A percentile compares a stretch with the other conserved stretches of the same genome.
These are phyloP conservation scores for Pyricularia sp. DNA, from an alignment of 2,329 filamentous ascomycete genomes.

Conservation along the genomic window DNA sequence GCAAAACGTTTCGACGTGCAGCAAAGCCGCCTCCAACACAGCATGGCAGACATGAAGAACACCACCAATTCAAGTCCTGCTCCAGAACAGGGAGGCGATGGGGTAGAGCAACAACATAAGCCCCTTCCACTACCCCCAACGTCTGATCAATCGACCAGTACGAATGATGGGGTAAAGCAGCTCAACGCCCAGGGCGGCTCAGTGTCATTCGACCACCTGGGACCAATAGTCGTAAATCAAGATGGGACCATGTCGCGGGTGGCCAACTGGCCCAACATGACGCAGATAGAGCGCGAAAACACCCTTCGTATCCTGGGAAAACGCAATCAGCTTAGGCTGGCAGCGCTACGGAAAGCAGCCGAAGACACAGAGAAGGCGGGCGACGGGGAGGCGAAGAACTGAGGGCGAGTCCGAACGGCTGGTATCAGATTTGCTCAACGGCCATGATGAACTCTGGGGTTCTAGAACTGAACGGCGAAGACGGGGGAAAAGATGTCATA, in stretches of 20 bases:
- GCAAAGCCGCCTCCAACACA: background rate
- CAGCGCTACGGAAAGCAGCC: conserved; percentile 30
- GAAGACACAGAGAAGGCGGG: conserved; percentile 17
- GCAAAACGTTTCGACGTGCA: background rate
- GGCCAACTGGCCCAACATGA: conserved; percentile 61
- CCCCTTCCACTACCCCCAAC: background rate
- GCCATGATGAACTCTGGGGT: background rate
- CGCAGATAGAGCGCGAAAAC: conserved; percentile 50
- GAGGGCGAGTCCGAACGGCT: background rate
- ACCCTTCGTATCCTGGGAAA: conserved; percentile 54
- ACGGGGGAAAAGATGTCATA: too few relatives aligned
- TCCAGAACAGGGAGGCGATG: background rate
- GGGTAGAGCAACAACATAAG: background rate
- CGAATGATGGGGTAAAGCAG: background rate
- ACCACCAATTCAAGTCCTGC: background rate
- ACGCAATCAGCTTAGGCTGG: conserved; percentile 52
- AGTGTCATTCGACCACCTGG: conserved; percentile 53
- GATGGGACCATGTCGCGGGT: conserved; percentile 62
- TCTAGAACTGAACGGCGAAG: background rate
- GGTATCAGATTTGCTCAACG: background rate
- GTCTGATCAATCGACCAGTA: background rate
- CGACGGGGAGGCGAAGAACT: background rate
- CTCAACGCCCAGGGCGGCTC: conserved; percentile 17
- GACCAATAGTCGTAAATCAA: conserved; percentile 60
- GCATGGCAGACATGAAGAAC: background rate